Base-by-base conservation (phyloP, 768 basidiomycete species). In the Trametes cingulata region DNA sequence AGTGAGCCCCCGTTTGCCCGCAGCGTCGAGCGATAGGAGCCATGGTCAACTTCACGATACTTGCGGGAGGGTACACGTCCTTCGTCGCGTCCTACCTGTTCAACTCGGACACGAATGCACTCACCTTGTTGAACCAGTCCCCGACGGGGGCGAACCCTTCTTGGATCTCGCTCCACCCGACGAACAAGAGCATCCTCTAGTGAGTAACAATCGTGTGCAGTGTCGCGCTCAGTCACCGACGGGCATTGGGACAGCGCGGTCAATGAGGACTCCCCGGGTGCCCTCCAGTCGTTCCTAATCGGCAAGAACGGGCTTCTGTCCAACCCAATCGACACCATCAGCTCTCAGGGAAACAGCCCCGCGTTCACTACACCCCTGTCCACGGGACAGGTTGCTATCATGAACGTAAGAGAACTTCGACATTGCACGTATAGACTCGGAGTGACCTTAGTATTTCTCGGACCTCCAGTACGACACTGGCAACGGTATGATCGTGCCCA, bases 11-110 rank as follows among this genome's bases (percentile, higher is more conserved):
- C 40, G n/a, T 22, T 24, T 12, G 36, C 22, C 12, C n/a, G 1
- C n/a, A n/a, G 43, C 29, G n/a, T 41, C 24, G 3, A 24, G 29
- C 33, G 17, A 4, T 19, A 10, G 15, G 19, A 12, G 51, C 19
- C 43, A 89, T 88, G 87, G 87, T 88, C 65, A 78, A 82, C 55
- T 83, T 86, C 67, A 86, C 78, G 4, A 85, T 90, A 61, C 77
- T 89, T 36, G 87, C 87, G 29, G 87, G 87, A 35, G 87, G 87
- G 15, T 88, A 83, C 67, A 71, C 75, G 22, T 72, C 82, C 59
- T 86, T 85, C 65, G 77, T 90, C 54, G 84, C 83, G 2, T 81
- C 84, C 0, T 88, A 88, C 70, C 67, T 83, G 36, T 90, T 89
- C 74, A 80, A 83, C 66, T 72, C 82, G 12, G 75, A 80, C 20